These are phyloP conservation scores for Athelia sp. DNA, from an alignment of 1,284 basidiomycete species.

Conservation along the genomic window DNA sequence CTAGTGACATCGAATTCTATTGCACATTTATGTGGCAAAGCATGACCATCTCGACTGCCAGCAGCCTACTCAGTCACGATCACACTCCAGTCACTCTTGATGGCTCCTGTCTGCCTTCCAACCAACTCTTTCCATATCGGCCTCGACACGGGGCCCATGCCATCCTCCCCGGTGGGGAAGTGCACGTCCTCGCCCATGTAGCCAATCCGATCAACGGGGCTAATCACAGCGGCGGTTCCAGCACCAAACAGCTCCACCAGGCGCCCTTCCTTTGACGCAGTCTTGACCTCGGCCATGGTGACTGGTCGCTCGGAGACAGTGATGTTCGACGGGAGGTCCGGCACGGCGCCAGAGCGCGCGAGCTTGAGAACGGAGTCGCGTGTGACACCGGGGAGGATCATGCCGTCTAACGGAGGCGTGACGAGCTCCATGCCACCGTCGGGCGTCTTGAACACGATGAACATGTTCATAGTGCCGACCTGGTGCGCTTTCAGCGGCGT, in stretches of 20 bases:
- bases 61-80: constrained; percentile 33
- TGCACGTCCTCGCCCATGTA: constrained; percentile 82
- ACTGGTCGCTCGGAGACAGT: constrained; percentile 81
- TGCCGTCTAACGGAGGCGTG: constrained; percentile 90
- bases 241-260: constrained; percentile 92
- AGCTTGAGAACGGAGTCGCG: constrained; percentile 88
- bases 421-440: constrained; percentile 83
- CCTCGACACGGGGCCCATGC: constrained; percentile 84
- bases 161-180: constrained; percentile 84
- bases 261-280: constrained; percentile 63
- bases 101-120: constrained; percentile 87
- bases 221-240: constrained; percentile 89
- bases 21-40: too few species aligned
- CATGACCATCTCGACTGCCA: background rate
- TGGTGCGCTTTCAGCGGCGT: constrained; percentile 14
- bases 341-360: constrained; percentile 71
- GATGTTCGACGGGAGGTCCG: constrained; percentile 65
- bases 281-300: constrained; percentile 85
- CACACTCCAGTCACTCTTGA: constrained; percentile 81
- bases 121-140: constrained; percentile 81
- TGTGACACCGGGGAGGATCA: constrained; percentile 96
- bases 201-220: constrained; percentile 80
- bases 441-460: constrained; percentile 75
- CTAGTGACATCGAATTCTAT: too few species aligned
- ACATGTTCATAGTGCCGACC: constrained; percentile 97